Evolutionary conservation across 176 grass and related monocot species (phyloP), one percentile per base, ranked within the genome.

Genomic region (Bolboschoenus planiculmis): DNA sequence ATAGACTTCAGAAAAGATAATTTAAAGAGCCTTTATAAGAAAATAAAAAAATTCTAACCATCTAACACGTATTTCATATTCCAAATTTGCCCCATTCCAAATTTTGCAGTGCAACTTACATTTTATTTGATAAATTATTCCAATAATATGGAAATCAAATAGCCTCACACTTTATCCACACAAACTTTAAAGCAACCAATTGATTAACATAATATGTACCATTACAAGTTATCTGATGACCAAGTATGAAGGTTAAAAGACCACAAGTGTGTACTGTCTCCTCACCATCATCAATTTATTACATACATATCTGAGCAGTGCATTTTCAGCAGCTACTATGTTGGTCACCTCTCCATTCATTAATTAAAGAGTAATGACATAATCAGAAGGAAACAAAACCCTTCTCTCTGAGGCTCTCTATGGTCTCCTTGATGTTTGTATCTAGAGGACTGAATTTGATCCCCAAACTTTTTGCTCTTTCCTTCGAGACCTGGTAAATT

Each of bases 331-430:
- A 11, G 66, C 36, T 43, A 43, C 20, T 71, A 67, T 35, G 16
- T 67, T 67, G n/a, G n/a, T 67, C 7, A 3, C 31, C 63, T 67
- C 33, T 67, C 33, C 31, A 31, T 15, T 37, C 20, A 72, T n/a
- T n/a, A n/a, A n/a, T n/a, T n/a, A n/a, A n/a, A 58, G n/a, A 9
- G 3, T 21, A 43, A 43, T 21, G 36, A 43, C 20, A 13, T 26
- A 72, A 10, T 72, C 39, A 72, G 35, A 43, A 72, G 67, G 37
- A 43, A 72, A 88, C 30, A 83, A 95, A 92, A 47, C 93, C 90
- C 43, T 87, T 94, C 5, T 92, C 86, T 72, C 86, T 92, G 50
- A 92, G 87, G 57, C 93, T 90, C 9, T 90, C 84, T 2, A 92
- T 81, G 7, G 93, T 95, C 73, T 95, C 93, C 79, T 90, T 87